Evolutionary conservation across 371 early-diverging fungal species (phyloP), one percentile per base, ranked within the genome.

Genomic region (Mucor plumbeus): DNA sequence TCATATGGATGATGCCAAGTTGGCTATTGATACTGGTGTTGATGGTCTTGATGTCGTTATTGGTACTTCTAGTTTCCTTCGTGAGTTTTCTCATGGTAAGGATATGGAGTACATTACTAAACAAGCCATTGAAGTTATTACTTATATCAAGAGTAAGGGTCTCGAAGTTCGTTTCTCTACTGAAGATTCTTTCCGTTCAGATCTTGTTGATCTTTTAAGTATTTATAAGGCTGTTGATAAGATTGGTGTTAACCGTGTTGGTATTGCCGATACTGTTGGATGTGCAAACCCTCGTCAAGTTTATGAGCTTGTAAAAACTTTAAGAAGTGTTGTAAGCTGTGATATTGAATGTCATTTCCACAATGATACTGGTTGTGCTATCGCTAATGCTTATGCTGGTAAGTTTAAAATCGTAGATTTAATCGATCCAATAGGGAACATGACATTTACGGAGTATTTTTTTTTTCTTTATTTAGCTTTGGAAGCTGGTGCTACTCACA

Each of bases 291-390:
- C 98, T 63, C 92, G 95, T 61, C 98, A 98, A 87, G 98, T 98
- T 7, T 96, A 95, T 67, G 97, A 98, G 64, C 89, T 98, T 40
- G 97, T 98, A 67, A 89, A 93, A 73, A 98, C 97, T 9, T 86
- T 98, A 44, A 90, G 98, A 67, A 87, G 91, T 53, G 95, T 97
- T 35, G 96, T 98, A 34, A 93, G 91, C 64, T 97, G 97, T 77
- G 98, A 98, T 78, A 98, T 98, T 66, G 98, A 97, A 81, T 94
- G 95, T 80, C 98, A 98, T 74, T 98, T 98, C 89, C 98, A 98
- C 85, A 94, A 98, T 77, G 98, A 98, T 76, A 98, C 98, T n/a
- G 97, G 97, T 36, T 98, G 98, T 78, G 95, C 97, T 43, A 96
- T 97, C 69, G 97, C 97, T 41, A 98, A 98, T 76, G 96, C 98